A percentile compares a stretch with the other conserved stretches of the same genome.
phyloP scores from a whole-genome alignment of 2,329 filamentous ascomycete species.

The Berkeleyomyces rouxiae region DNA sequence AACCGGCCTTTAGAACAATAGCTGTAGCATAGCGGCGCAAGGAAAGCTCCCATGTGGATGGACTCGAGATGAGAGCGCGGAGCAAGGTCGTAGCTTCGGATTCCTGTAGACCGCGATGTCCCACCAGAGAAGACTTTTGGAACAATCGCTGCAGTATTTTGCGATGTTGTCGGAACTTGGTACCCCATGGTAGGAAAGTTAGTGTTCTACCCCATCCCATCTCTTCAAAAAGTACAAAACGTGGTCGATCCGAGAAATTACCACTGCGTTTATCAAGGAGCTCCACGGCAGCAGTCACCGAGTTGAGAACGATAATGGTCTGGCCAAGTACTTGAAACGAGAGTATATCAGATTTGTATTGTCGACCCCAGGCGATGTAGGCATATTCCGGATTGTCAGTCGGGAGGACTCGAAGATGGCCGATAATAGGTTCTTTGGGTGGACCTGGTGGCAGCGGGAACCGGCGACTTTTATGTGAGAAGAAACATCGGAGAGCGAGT shows the following conservation, averaged over 20 bases:
- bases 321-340: conserved; percentile 27
- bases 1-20: conserved; percentile 27
- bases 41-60: conserved; percentile 20
- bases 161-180: conserved; percentile 27
- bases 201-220: conserved; percentile 29
- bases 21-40: conserved; percentile 26
- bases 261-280: conserved; percentile 28
- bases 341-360: conserved; percentile 37
- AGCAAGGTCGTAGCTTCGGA: conserved; percentile 26
- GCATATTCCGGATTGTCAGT: conserved; percentile 20
- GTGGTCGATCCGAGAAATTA: conserved; percentile 28
- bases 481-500: background rate
- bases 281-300: conserved; percentile 27
- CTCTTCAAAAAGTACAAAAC: conserved; percentile 27
- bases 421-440: conserved; percentile 24
- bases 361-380: conserved; percentile 19
- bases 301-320: conserved; percentile 27
- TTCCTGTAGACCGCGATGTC: conserved; percentile 25
- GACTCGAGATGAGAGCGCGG: conserved; percentile 22
- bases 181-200: conserved; percentile 25
- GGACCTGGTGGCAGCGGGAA: conserved; percentile 21
- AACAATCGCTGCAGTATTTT: conserved; percentile 29
- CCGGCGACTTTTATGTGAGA: background rate
- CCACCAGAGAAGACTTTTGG: conserved; percentile 24
- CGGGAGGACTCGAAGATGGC: conserved; percentile 28